phyloP scores from a whole-genome alignment of 1,284 basidiomycete genomes.

The Malassezia globosa region DNA sequence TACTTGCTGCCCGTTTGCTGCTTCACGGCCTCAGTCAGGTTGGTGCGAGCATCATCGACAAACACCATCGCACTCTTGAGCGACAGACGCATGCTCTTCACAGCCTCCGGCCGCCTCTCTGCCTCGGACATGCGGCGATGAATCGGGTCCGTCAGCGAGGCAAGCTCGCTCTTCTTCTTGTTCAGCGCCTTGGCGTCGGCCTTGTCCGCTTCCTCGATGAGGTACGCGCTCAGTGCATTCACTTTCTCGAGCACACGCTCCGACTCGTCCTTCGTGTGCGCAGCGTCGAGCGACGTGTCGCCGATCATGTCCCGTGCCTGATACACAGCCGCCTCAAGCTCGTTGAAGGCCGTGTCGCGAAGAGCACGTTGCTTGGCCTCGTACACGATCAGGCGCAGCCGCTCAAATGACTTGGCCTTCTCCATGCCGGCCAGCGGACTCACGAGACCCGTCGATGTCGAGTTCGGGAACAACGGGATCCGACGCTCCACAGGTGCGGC shows the following conservation, averaged over 20 bases:
- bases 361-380: slow-evolving; percentile 66
- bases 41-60: slow-evolving; percentile 64
- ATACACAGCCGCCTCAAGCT: slow-evolving; percentile 84
- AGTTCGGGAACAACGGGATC: slow-evolving; percentile 19
- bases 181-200: slow-evolving; percentile 53
- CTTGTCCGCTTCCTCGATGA: slow-evolving; percentile 71
- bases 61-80: slow-evolving; percentile 59
- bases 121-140: slow-evolving; percentile 75
- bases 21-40: slow-evolving; percentile 53
- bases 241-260: slow-evolving; percentile 57
- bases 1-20: slow-evolving; percentile 36
- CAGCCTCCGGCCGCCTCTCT: slow-evolving; percentile 57
- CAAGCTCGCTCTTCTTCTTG: slow-evolving; percentile 54
- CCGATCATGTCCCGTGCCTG: slow-evolving; percentile 70
- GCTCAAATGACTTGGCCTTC: slow-evolving; percentile 33
- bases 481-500: slow-evolving; percentile 7
- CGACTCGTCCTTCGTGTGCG: slow-evolving; percentile 66
- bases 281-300: slow-evolving; percentile 57
- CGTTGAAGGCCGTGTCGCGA: slow-evolving; percentile 80
- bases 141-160: slow-evolving; percentile 71
- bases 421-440: slow-evolving; percentile 31
- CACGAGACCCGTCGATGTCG: slow-evolving; percentile 19
- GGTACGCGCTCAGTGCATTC: slow-evolving; percentile 66
- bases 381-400: slow-evolving; percentile 53
- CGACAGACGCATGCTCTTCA: slow-evolving; percentile 59